Evolutionary conservation across 2,329 filamentous ascomycete species (phyloP).

Genomic region (Daldinia eschscholtzii): DNA sequence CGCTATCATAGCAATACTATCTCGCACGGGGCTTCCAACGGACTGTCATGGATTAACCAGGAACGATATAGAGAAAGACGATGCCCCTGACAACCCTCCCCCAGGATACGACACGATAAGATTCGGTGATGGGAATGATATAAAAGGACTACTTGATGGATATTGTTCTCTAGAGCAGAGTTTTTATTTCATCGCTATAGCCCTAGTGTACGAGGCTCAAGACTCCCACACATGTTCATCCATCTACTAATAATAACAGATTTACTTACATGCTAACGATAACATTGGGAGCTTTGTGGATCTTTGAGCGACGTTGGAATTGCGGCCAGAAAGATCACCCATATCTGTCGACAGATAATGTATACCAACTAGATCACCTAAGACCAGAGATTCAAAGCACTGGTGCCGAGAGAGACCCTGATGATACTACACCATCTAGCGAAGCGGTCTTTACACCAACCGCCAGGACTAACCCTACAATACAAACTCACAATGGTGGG

Average conservation of each 20-base stretch:
- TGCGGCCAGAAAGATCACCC: constrained; percentile 45
- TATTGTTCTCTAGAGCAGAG: constrained; percentile 50
- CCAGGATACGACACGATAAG: constrained; percentile 49
- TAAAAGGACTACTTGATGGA: constrained; percentile 39
- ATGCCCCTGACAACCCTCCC: constrained; percentile 35
- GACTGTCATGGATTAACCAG: constrained; percentile 54
- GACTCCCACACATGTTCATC: neutral
- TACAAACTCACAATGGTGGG: constrained; percentile 22
- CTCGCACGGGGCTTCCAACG: constrained; percentile 52
- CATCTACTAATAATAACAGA: constrained; percentile 38
- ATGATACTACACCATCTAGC: constrained; percentile 9
- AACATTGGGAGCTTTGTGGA: constrained; percentile 49
- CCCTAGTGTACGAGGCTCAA: constrained; percentile 49
- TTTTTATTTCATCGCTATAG: constrained; percentile 52
- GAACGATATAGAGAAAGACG: constrained; percentile 32
- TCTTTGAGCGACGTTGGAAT: constrained; percentile 51
- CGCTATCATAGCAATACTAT: constrained; percentile 53
- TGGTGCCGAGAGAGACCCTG: constrained; percentile 11
- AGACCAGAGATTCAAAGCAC: constrained; percentile 24
- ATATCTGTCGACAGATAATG: constrained; percentile 42
- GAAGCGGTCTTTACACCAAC: constrained; percentile 29
- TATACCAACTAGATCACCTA: constrained; percentile 30
- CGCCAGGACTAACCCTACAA: constrained; percentile 14
- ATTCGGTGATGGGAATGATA: constrained; percentile 50
- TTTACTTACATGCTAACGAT: constrained; percentile 51